These are phyloP conservation scores for Galerina marginata DNA, from an alignment of 768 basidiomycete genomes.

Conservation along the genomic window DNA sequence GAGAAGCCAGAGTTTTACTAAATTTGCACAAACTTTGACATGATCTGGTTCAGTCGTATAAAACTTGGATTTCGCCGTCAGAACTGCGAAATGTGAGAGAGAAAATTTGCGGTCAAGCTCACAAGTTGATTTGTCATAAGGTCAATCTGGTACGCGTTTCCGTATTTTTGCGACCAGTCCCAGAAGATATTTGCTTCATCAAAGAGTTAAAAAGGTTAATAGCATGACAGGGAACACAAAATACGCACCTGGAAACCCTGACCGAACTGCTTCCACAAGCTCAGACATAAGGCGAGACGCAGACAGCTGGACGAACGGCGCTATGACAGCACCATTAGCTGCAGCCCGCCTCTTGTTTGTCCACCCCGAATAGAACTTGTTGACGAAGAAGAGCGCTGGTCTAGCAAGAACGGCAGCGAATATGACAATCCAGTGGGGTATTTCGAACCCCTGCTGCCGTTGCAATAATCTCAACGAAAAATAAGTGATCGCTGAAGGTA, in stretches of 20 bases:
- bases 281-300: slow-evolving; percentile 15
- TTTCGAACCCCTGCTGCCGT: no score
- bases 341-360: slow-evolving; percentile 15
- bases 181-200: slow-evolving; percentile 32
- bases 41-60: slow-evolving; percentile 52
- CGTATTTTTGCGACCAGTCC: slow-evolving; percentile 32
- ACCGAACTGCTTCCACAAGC: slow-evolving; percentile 21
- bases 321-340: slow-evolving; percentile 20
- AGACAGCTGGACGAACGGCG: slow-evolving; percentile 20
- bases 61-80: slow-evolving; percentile 30
- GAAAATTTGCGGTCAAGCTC: not conserved
- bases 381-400: not conserved
- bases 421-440: no score
- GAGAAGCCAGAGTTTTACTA: not conserved
- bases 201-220: not conserved
- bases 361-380: slow-evolving; percentile 10
- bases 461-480: no score
- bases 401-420: not conserved
- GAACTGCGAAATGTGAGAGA: not conserved
- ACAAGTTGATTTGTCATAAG: slow-evolving; percentile 26
- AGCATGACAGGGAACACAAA: not conserved
- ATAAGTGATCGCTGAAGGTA: no score
- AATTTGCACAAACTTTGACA: slow-evolving; percentile 39
- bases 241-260: slow-evolving; percentile 39
- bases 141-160: slow-evolving; percentile 35